phyloP scores from a whole-genome alignment of 2,329 filamentous ascomycete genomes.

The Cercospora sesami region DNA sequence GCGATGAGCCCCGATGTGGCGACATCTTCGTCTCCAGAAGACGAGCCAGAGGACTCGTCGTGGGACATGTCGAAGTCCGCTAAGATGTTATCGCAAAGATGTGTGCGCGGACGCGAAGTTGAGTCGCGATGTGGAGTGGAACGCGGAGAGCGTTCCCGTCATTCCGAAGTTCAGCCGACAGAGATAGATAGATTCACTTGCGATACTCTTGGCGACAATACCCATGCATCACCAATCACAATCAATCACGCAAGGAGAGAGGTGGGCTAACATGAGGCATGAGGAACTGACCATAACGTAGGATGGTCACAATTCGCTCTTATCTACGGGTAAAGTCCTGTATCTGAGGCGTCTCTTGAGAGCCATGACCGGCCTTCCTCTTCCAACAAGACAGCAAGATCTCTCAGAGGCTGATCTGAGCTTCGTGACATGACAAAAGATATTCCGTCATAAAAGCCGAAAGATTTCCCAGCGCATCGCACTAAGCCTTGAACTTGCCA shows the following conservation, averaged over 20 bases:
- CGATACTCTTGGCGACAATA: not conserved
- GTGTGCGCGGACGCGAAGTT: not conserved
- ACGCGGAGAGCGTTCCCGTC: not conserved
- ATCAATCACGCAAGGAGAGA: not conserved
- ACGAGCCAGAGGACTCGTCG: conserved; percentile 26
- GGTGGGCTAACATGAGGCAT: too few species aligned
- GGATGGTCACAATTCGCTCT: not conserved
- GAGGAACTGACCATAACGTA: not conserved
- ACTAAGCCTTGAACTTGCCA: conserved; percentile 30
- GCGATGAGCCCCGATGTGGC: conserved; percentile 60
- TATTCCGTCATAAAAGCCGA: too few species aligned
- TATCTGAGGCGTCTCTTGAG: not conserved
- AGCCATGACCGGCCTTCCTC: not conserved
- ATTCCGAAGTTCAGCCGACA: not conserved
- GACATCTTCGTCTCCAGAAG: conserved; percentile 33
- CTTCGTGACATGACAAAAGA: not conserved
- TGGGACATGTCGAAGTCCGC: conserved; percentile 25
- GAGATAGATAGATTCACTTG: not conserved
- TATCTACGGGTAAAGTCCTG: not conserved
- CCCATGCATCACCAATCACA: not conserved
- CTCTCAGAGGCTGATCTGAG: not conserved
- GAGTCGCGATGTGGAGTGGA: conserved; percentile 2
- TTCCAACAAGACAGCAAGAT: not conserved
- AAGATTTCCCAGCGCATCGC: too few species aligned
- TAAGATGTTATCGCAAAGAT: not conserved